Conservation (phyloP, 1,284 basidiomycete species). For the Austroboletus niveus region DNA sequence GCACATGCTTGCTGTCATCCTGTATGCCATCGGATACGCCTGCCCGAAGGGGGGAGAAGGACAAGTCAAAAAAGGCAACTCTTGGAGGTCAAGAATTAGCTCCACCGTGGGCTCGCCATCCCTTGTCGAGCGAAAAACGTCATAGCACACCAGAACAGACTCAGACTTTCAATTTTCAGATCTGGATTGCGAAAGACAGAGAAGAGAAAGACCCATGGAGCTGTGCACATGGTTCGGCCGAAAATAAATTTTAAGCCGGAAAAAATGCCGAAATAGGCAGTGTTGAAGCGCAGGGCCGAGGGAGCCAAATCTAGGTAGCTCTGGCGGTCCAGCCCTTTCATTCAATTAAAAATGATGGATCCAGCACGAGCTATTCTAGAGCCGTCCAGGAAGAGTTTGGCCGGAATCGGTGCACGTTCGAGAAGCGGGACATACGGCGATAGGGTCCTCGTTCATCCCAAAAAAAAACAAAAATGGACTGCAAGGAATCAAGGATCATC, state of each 20-base stretch:
- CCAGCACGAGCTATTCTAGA: conserved; percentile 2
- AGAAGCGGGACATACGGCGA: conserved; percentile 10
- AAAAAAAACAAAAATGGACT: not conserved
- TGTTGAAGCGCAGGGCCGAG: not conserved
- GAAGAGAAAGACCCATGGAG: not conserved
- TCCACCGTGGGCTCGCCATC: not conserved
- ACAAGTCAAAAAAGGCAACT: not conserved
- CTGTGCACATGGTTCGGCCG: not conserved
- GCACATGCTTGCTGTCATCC: not conserved
- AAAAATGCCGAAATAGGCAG: not conserved
- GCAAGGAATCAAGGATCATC: conserved; percentile 3
- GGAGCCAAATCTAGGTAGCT: conserved; percentile 20
- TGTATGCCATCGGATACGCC: not conserved
- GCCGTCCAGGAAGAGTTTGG: conserved; percentile 3
- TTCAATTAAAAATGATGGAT: not conserved
- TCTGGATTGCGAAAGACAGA: not conserved
- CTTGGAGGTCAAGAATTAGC: not conserved
- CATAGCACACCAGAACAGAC: not conserved
- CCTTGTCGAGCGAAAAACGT: not conserved
- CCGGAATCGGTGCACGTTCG: conserved; percentile 7
- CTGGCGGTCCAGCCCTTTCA: conserved; percentile 8
- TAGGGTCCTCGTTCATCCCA: not conserved
- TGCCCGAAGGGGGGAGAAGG: not conserved
- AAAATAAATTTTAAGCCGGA: not conserved
- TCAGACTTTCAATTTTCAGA: not conserved